A percentile compares a stretch with the other conserved stretches of the same genome.
phyloP scores from a whole-genome alignment of 1,284 basidiomycete genomes.

The Pseudozyma hubeiensis region DNA sequence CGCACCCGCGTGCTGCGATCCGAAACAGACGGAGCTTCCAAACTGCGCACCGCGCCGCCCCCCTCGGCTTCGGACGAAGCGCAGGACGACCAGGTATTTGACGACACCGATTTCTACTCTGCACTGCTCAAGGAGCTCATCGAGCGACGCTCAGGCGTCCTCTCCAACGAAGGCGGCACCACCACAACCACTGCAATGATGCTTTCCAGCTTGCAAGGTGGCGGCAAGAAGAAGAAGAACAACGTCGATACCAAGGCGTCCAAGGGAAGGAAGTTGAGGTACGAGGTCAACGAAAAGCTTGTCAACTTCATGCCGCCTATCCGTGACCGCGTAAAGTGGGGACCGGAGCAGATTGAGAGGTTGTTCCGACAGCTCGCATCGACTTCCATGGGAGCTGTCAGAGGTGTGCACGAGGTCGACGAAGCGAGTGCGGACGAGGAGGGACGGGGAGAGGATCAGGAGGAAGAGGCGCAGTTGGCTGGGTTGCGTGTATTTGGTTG shows the following conservation, averaged over 20 bases:
- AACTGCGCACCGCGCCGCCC: conserved; percentile 12
- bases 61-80: conserved; percentile 1
- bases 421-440: conserved; percentile 14
- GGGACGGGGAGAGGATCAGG: background rate
- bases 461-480: conserved; percentile 27
- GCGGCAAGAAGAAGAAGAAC: conserved; percentile 49
- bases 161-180: background rate
- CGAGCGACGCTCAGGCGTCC: conserved; percentile 46
- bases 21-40: conserved; percentile 23
- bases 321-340: conserved; percentile 45
- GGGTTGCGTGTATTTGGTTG: conserved; percentile 44
- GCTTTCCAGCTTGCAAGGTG: conserved; percentile 13
- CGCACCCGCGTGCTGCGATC: conserved; percentile 59
- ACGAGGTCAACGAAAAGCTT: conserved; percentile 66
- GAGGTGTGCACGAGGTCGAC: conserved; percentile 1
- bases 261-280: conserved; percentile 64
- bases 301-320: conserved; percentile 68
- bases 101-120: conserved; percentile 67
- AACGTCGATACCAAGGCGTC: conserved; percentile 61
- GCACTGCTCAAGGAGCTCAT: conserved; percentile 64
- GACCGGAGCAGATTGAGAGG: conserved; percentile 56
- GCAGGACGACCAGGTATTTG: conserved; percentile 58
- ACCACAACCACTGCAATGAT: conserved; percentile 27
- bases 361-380: conserved; percentile 58
- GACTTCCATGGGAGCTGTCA: conserved; percentile 17